These are phyloP conservation scores for Misopates orontium DNA, from an alignment of 257 asterid genomes.

Conservation along the genomic window DNA sequence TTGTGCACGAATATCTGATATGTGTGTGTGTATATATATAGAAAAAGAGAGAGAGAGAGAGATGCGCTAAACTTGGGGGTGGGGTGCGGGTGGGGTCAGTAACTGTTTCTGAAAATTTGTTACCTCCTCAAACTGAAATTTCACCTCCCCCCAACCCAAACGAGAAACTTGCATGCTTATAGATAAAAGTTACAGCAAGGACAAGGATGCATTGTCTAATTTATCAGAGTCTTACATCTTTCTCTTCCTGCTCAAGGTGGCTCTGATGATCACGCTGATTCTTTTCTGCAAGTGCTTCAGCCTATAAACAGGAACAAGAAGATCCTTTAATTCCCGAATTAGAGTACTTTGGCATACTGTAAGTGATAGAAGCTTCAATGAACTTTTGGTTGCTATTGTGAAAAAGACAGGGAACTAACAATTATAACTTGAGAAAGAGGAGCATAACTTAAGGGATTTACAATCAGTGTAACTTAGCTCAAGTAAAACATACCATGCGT, in stretches of 20 bases:
- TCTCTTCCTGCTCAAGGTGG: constrained; percentile 85
- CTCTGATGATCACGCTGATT: constrained; percentile 81
- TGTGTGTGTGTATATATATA: no score
- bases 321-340: constrained; percentile 11
- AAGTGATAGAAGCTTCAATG: constrained; percentile 5
- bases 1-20: no score
- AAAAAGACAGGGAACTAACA: neutral
- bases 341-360: neutral
- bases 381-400: neutral
- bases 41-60: no score
- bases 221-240: constrained; percentile 53
- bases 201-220: neutral
- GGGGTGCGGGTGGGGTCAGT: no score
- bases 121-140: neutral
- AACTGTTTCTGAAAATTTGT: no score
- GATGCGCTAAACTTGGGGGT: no score
- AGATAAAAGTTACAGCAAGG: neutral
- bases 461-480: neutral
- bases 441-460: neutral
- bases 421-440: constrained; percentile 4
- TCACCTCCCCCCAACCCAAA: neutral
- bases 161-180: neutral
- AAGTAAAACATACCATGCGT: constrained; percentile 65
- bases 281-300: constrained; percentile 83
- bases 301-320: constrained; percentile 47